These are phyloP conservation scores for Aspergillus sojae DNA, from an alignment of 2,329 filamentous ascomycete species.

Conservation along the genomic window DNA sequence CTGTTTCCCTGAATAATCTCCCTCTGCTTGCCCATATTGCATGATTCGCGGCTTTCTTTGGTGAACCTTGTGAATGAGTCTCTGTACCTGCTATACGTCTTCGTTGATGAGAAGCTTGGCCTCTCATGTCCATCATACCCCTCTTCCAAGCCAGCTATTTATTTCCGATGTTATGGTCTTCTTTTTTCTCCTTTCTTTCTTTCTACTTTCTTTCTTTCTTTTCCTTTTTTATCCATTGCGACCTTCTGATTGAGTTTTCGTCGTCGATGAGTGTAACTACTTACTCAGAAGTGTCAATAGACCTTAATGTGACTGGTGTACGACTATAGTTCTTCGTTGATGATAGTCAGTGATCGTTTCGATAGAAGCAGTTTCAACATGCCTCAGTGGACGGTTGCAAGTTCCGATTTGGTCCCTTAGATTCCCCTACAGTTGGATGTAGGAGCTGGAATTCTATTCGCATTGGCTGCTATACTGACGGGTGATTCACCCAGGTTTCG, in stretches of 20 bases:
- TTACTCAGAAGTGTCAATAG: constrained; percentile 4
- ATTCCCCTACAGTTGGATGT: not conserved
- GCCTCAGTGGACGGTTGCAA: not conserved
- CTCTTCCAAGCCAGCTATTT: constrained; percentile 14
- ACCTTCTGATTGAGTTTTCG: constrained; percentile 4
- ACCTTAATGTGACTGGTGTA: not conserved
- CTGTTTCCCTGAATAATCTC: not conserved
- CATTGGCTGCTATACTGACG: not conserved
- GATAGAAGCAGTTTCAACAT: not conserved
- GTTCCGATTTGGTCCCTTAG: not conserved
- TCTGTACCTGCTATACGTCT: constrained; percentile 18
- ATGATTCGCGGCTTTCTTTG: constrained; percentile 13
- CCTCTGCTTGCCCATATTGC: constrained; percentile 1
- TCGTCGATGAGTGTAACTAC: not conserved
- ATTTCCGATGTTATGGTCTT: constrained; percentile 9
- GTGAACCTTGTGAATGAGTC: constrained; percentile 19
- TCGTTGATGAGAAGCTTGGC: constrained; percentile 19
- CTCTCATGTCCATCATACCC: constrained; percentile 25
- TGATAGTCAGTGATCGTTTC: not conserved
- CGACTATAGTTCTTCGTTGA: not conserved
- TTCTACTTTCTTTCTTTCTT: not conserved
- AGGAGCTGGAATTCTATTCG: not conserved
- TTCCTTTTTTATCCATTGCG: constrained; percentile 4
- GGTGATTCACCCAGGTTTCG: not conserved
- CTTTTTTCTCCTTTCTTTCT: not conserved